Percentiles rank a stretch among this genome's conserved stretches.
Evolutionary conservation across 192 early-diverging fungal species (phyloP).

Genomic region (Entophlyctis luteolus): DNA sequence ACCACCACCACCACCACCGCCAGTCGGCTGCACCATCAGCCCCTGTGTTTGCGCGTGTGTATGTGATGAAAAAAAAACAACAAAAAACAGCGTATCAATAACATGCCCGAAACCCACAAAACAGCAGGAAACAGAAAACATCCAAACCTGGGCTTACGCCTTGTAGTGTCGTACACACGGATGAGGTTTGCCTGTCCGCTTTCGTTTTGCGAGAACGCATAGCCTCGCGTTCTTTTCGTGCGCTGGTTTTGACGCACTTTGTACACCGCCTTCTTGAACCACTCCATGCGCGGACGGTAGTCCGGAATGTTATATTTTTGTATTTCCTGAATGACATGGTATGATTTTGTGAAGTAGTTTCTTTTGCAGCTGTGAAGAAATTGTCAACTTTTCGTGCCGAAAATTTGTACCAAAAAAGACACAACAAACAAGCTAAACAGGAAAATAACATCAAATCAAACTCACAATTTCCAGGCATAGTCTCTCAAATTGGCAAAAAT

Average conservation of each 20-base stretch:
- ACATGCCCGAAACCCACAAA: no score
- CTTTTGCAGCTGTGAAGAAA: conserved; percentile 62
- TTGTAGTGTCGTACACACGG: conserved; percentile 75
- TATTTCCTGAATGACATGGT: conserved; percentile 98
- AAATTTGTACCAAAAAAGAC: neutral
- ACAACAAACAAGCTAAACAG: neutral
- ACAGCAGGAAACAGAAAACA: neutral
- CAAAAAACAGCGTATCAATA: no score
- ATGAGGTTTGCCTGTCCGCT: conserved; percentile 86
- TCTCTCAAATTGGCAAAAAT: conserved; percentile 81
- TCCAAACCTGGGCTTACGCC: conserved; percentile 52
- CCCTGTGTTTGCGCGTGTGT: no score
- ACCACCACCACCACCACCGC: no score
- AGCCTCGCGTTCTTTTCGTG: conserved; percentile 88
- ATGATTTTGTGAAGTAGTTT: conserved; percentile 74
- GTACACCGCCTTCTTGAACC: conserved; percentile 98
- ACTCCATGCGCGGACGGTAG: conserved; percentile 94
- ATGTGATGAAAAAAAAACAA: no score
- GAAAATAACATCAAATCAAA: conserved; percentile 21
- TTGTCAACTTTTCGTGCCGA: neutral
- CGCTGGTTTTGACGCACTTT: conserved; percentile 87
- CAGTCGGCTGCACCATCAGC: no score
- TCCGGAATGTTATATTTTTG: conserved; percentile 99
- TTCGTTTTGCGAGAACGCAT: conserved; percentile 98
- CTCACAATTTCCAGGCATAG: conserved; percentile 93